Evolutionary conservation across 140 eudicot species (phyloP).

Genomic region (Ambrosia hybrid): DNA sequence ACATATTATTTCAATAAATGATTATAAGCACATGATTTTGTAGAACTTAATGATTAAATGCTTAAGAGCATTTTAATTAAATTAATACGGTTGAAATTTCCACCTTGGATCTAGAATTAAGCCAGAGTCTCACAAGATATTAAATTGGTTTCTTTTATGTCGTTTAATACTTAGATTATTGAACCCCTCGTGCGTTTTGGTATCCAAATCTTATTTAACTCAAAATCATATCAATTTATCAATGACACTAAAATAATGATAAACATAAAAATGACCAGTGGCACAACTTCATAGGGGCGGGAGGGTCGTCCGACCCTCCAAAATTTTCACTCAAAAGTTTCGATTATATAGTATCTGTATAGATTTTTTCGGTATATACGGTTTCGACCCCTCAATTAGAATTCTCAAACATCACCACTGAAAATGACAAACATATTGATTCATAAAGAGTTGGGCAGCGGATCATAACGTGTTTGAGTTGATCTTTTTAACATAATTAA

Average conservation of each 20-base stretch:
- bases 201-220: constrained; percentile 21
- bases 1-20: constrained; percentile 1
- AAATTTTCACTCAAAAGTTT: no score
- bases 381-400: no score
- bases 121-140: constrained; percentile 28
- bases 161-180: constrained; percentile 30
- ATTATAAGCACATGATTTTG: constrained; percentile 6
- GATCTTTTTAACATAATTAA: not conserved
- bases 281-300: no score
- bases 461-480: constrained; percentile 1
- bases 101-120: constrained; percentile 32
- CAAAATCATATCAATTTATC: not conserved
- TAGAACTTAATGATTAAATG: constrained; percentile 18
- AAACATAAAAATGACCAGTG: not conserved
- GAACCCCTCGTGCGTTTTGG: constrained; percentile 43
- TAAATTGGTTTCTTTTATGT: constrained; percentile 27
- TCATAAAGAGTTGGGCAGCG: not conserved
- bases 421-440: not conserved
- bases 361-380: no score
- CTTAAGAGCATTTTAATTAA: constrained; percentile 5
- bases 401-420: no score
- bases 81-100: constrained; percentile 14
- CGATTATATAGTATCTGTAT: no score
- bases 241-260: not conserved
- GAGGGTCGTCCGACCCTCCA: no score